phyloP scores from a whole-genome alignment of 2,329 filamentous ascomycete genomes.

The Diplodia scrobiculata region DNA sequence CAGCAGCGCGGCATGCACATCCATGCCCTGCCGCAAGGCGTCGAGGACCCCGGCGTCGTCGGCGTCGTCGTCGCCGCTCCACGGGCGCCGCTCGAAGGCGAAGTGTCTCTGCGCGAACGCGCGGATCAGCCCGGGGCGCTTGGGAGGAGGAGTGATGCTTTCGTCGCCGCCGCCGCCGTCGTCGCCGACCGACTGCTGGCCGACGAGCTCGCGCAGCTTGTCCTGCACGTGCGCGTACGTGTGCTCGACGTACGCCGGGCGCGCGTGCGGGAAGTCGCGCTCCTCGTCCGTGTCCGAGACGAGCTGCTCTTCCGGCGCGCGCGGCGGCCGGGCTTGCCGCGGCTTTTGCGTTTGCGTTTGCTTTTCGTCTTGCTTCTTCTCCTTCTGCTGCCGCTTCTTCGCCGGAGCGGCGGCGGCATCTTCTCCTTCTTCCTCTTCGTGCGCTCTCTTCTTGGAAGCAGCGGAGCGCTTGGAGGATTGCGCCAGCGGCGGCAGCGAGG shows the following conservation, averaged over 20 bases:
- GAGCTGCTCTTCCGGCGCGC: not conserved
- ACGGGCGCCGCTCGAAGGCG: not conserved
- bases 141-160: too few species aligned
- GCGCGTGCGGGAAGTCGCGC: not conserved
- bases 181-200: not conserved
- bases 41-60: not conserved
- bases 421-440: not conserved
- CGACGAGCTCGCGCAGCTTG: not conserved
- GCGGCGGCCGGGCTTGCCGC: not conserved
- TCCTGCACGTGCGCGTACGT: constrained; percentile 1
- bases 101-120: constrained; percentile 5
- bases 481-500: too few species aligned
- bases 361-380: not conserved
- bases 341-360: not conserved
- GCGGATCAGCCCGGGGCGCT: not conserved
- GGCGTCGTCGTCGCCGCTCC: not conserved
- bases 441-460: not conserved
- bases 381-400: too few species aligned
- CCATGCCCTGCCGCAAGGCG: not conserved
- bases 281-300: not conserved
- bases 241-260: constrained; percentile 1
- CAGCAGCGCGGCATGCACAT: not conserved
- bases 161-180: not conserved
- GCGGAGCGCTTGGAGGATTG: not conserved
- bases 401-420: too few species aligned